Conservation (phyloP, 1,284 basidiomycete genomes). For the Sporisorium scitamineum region DNA sequence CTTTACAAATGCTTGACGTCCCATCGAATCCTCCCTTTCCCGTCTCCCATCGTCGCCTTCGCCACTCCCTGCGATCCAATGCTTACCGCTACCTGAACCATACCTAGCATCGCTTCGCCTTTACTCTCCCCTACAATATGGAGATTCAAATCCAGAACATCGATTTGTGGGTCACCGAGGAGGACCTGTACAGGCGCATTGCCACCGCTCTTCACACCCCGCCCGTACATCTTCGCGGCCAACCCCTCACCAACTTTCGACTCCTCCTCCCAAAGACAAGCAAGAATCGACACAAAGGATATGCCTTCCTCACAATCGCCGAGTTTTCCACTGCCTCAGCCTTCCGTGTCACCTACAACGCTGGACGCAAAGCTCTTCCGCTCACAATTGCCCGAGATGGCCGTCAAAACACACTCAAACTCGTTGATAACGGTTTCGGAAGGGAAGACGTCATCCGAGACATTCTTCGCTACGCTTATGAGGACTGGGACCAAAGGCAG, state of each 20-base stretch:
- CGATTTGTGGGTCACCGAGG: conserved; percentile 32
- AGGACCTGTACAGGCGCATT: conserved; percentile 32
- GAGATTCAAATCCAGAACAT: conserved; percentile 28
- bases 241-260: conserved; percentile 27
- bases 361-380: conserved; percentile 2
- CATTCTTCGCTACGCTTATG: conserved; percentile 17
- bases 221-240: conserved; percentile 20
- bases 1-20: not conserved
- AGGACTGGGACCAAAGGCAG: conserved; percentile 22
- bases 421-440: conserved; percentile 24
- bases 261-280: conserved; percentile 12
- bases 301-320: conserved; percentile 30
- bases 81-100: not conserved
- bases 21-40: not conserved
- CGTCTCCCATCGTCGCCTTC: not conserved
- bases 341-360: conserved; percentile 18
- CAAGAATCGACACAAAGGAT: conserved; percentile 13
- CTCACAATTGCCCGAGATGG: conserved; percentile 17
- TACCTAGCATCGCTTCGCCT: not conserved
- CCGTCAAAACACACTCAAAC: conserved; percentile 16
- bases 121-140: conserved; percentile 12
- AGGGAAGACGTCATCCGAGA: conserved; percentile 10
- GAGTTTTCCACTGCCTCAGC: conserved; percentile 31
- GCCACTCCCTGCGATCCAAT: not conserved
- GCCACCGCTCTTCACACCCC: conserved; percentile 26